Evolutionary conservation across 768 basidiomycete genomes (phyloP).

Genomic region (Trametes cubensis): DNA sequence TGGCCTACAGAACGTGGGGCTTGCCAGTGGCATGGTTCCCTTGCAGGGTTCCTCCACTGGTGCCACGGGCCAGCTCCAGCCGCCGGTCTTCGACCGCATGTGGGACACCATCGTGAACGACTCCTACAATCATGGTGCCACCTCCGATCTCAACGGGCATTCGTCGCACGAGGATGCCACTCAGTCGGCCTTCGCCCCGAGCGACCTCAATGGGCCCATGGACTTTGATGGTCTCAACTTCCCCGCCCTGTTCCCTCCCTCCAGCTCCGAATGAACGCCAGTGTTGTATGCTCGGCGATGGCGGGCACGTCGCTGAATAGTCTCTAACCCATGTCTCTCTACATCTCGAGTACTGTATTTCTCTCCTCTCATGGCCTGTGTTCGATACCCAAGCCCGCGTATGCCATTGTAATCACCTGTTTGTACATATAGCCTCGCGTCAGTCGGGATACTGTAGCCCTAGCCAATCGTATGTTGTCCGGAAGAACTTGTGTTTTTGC

Average conservation of each 20-base stretch:
- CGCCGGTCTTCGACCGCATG: background rate
- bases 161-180: background rate
- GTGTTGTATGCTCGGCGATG: background rate
- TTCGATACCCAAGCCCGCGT: background rate
- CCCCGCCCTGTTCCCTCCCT: conserved; percentile 11
- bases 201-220: conserved; percentile 5
- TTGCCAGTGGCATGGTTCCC: background rate
- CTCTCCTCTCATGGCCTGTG: background rate
- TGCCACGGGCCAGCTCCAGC: background rate
- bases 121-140: background rate
- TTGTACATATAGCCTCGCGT: conserved; percentile 15
- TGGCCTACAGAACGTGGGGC: conserved; percentile 10
- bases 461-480: background rate
- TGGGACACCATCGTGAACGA: conserved; percentile 7
- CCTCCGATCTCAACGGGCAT: background rate
- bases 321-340: background rate
- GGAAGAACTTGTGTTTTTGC: background rate
- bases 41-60: background rate
- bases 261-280: background rate
- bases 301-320: background rate
- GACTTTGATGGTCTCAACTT: conserved; percentile 10
- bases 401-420: conserved; percentile 11
- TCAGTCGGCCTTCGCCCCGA: conserved; percentile 6
- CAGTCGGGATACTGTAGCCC: conserved; percentile 13
- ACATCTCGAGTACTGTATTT: background rate